Percentiles rank a stretch among this genome's conserved stretches.
These are phyloP conservation scores for Thelonectria blattea DNA, from an alignment of 2,329 filamentous ascomycete genomes.

Conservation along the genomic window DNA sequence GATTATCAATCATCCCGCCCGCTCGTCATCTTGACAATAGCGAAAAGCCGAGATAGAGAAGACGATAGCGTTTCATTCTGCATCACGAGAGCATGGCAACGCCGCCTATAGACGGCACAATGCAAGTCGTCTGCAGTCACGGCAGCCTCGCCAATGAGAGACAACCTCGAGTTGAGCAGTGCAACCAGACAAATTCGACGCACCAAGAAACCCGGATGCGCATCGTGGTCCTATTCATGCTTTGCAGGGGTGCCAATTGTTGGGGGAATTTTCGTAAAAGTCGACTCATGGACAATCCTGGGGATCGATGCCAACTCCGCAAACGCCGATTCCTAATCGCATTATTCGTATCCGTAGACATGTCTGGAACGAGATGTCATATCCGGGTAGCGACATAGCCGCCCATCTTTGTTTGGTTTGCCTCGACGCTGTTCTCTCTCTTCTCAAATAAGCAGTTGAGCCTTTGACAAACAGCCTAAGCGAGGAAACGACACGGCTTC, in stretches of 20 bases:
- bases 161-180: constrained; percentile 66
- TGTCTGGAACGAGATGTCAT: too few relatives aligned
- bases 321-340: too few relatives aligned
- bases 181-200: constrained; percentile 76
- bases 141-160: constrained; percentile 11
- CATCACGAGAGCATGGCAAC: neutral
- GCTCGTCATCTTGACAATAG: neutral
- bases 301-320: too few relatives aligned
- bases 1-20: constrained; percentile 30
- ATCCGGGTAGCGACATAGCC: constrained; percentile 43
- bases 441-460: constrained; percentile 29
- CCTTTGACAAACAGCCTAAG: constrained; percentile 10
- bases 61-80: neutral
- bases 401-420: constrained; percentile 49
- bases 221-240: constrained; percentile 70
- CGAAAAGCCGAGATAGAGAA: constrained; percentile 5
- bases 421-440: constrained; percentile 42
- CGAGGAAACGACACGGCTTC: constrained; percentile 27
- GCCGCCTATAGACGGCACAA: neutral
- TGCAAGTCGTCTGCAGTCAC: neutral
- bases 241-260: constrained; percentile 52
- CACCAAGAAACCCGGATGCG: constrained; percentile 57
- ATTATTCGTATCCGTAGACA: too few relatives aligned
- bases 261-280: constrained; percentile 58
- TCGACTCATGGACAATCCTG: too few relatives aligned